A percentile compares a stretch with the other conserved stretches of the same genome.
Evolutionary conservation across 2,329 filamentous ascomycete species (phyloP).

Genomic region (Escovopsis sp.): DNA sequence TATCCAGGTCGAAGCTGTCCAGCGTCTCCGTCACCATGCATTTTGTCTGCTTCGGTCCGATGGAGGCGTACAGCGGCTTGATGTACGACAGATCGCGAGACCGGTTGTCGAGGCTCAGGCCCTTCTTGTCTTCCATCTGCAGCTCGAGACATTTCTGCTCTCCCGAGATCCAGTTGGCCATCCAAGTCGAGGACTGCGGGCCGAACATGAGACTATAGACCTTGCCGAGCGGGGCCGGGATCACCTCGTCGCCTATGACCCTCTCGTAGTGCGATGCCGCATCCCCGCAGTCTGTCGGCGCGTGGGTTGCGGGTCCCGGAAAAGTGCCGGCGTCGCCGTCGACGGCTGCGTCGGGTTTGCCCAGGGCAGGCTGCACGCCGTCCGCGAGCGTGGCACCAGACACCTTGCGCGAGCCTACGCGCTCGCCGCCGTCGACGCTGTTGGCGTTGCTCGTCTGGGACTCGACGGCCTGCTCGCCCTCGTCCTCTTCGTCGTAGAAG

Average conservation of each 20-base stretch:
- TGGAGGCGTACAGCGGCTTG: conserved; percentile 70
- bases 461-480: conserved; percentile 63
- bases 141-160: conserved; percentile 87
- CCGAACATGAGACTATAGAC: conserved; percentile 85
- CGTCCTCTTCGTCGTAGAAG: conserved; percentile 66
- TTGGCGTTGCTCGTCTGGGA: conserved; percentile 25
- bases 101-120: conserved; percentile 60
- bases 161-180: conserved; percentile 71
- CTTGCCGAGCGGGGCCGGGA: conserved; percentile 80
- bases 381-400: conserved; percentile 40
- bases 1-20: conserved; percentile 78
- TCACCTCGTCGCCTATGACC: conserved; percentile 68
- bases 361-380: conserved; percentile 17
- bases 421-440: conserved; percentile 40
- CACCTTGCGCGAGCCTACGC: conserved; percentile 53
- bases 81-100: conserved; percentile 72
- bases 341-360: conserved; percentile 36
- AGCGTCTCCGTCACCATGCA: conserved; percentile 77
- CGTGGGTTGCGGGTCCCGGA: conserved; percentile 70
- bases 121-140: conserved; percentile 72
- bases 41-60: conserved; percentile 89
- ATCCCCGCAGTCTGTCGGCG: conserved; percentile 76
- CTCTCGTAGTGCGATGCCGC: conserved; percentile 68
- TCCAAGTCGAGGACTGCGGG: conserved; percentile 60
- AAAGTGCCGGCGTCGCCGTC: conserved; percentile 48